Base-by-base conservation (phyloP, 306 rosid species). In the Abrus pulchellus region DNA sequence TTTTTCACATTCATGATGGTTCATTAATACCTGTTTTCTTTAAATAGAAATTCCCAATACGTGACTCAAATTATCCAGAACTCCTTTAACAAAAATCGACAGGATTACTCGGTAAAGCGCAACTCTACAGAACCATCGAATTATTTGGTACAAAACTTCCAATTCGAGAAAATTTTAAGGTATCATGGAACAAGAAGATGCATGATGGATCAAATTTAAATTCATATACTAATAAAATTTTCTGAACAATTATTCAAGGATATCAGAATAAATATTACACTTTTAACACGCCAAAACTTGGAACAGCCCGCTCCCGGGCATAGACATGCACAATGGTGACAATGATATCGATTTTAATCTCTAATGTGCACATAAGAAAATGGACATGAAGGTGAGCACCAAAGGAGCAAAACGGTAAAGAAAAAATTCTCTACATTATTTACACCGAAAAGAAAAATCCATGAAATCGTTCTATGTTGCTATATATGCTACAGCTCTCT, bases 381-480 rank as follows among this genome's bases (percentile, higher is more conserved):
- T 76, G 33, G n/a, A 62, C 1, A 61, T 10, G 48, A 75, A 75
- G 44, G 7, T 38, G 45, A 74, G 30, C 29, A 56, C 43, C 13
- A 44, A 44, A 57, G 41, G 20, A 75, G 2, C 27, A 63, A 36
- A 76, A 20, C 6, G 9, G 33, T 27, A 65, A 71, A 20, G 76
- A 27, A 53, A 74, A 60, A 54, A 57, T 27, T 20, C 38, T 68
- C 63, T 82, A 75, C 67, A 73, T 77, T 75, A 85, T 83, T 79
- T 85, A 89, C 93, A 86, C 57, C 29, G 38, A 74, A 69, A 80
- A 76, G n/a, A 50, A 82, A 49, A 56, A 33, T 62, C 44, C 53
- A 65, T n/a, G n/a, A n/a, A n/a, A n/a, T n/a, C n/a, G n/a, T n/a
- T 55, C 72, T 73, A 60, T 77, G 87, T 80, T 79, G 80, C 89